These are phyloP conservation scores for Coniochaeta sp. DNA, from an alignment of 2,329 filamentous ascomycete genomes.

Conservation along the genomic window DNA sequence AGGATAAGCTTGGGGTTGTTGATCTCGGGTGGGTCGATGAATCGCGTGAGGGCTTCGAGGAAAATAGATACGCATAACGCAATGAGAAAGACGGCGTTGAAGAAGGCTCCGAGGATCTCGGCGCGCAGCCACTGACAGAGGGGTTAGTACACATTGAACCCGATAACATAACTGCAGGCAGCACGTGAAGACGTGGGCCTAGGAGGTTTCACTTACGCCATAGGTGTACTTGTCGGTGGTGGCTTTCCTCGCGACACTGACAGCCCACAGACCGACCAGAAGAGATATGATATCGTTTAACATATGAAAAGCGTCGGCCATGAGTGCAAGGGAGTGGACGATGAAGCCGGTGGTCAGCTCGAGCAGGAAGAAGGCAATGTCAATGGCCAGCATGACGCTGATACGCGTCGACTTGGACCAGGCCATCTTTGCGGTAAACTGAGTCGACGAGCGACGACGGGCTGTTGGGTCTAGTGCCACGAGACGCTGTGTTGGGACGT, in stretches of 20 bases:
- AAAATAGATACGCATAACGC: constrained; percentile 95
- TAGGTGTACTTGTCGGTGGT: constrained; percentile 92
- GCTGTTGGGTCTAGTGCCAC: not conserved
- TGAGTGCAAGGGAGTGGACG: constrained; percentile 85
- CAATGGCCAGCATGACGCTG: constrained; percentile 84
- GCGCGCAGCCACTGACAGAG: constrained; percentile 77
- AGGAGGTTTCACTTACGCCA: constrained; percentile 52
- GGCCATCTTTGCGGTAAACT: constrained; percentile 48
- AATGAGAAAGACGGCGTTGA: constrained; percentile 96
- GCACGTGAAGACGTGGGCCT: too few relatives aligned
- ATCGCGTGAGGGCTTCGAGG: constrained; percentile 85
- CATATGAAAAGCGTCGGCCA: constrained; percentile 99
- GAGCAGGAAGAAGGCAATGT: constrained; percentile 81
- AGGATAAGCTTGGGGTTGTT: constrained; percentile 79
- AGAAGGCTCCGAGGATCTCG: constrained; percentile 90
- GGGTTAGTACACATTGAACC: constrained; percentile 12
- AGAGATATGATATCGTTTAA: constrained; percentile 97
- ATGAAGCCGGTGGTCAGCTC: constrained; percentile 81
- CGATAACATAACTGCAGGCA: not conserved
- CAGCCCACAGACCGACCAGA: constrained; percentile 88
- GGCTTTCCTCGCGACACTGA: constrained; percentile 77
- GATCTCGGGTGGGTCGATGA: constrained; percentile 86
- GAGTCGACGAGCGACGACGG: not conserved
- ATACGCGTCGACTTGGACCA: constrained; percentile 93
- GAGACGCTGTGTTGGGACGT: not conserved